Evolutionary conservation across 768 basidiomycete genomes (phyloP).

Genomic region (Steccherinum ochraceum): DNA sequence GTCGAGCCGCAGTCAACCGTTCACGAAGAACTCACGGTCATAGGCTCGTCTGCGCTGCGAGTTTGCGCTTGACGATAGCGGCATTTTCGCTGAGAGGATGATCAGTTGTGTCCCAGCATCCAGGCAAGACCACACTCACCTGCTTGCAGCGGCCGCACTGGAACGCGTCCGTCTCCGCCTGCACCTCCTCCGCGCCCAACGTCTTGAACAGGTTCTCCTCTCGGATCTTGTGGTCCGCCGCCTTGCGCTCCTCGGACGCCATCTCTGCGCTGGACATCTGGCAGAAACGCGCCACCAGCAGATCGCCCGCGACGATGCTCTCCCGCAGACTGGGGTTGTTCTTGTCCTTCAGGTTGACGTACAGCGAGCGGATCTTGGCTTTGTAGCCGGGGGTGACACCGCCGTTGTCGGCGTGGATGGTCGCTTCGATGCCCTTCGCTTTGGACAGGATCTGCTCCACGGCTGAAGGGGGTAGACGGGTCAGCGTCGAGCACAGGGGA

Average conservation of each 20-base stretch:
- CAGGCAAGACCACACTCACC: constrained; percentile 33
- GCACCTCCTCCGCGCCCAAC: constrained; percentile 79
- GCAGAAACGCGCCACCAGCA: constrained; percentile 62
- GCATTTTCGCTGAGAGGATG: constrained; percentile 82
- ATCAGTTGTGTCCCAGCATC: too few relatives aligned
- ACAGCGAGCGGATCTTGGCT: constrained; percentile 79
- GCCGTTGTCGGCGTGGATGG: constrained; percentile 43
- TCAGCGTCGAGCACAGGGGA: neutral
- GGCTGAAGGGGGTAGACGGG: constrained; percentile 14
- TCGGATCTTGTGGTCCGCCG: constrained; percentile 74
- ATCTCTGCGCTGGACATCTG: constrained; percentile 91
- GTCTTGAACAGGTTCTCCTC: constrained; percentile 88
- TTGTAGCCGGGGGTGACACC: constrained; percentile 50
- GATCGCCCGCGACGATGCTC: constrained; percentile 77
- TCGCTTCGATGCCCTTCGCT: constrained; percentile 66
- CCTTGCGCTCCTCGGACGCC: constrained; percentile 89
- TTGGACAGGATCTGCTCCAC: constrained; percentile 60
- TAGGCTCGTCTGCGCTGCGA: constrained; percentile 95
- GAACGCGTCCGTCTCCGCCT: constrained; percentile 97
- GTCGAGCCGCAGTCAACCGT: neutral
- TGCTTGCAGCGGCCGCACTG: constrained; percentile 94
- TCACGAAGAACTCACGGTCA: constrained; percentile 63
- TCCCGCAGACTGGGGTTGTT: constrained; percentile 83
- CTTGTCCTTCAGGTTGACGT: constrained; percentile 93
- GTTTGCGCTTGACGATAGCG: constrained; percentile 96